A percentile compares a stretch with the other conserved stretches of the same genome.
Conservation (phyloP, 1,284 basidiomycete genomes). For the Irpex sp. region DNA sequence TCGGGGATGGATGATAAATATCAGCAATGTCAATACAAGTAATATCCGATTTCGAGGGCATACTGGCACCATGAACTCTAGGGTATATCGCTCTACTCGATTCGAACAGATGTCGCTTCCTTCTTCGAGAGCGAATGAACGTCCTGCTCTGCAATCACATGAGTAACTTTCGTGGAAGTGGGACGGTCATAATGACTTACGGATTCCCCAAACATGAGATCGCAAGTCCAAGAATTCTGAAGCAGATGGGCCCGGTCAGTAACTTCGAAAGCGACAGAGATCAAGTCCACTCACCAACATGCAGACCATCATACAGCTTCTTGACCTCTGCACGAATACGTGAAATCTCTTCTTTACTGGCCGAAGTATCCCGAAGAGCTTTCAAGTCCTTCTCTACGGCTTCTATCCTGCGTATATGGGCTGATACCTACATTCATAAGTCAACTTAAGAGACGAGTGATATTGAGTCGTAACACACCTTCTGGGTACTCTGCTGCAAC, state of each 20-base stretch:
- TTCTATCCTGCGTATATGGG: constrained; percentile 82
- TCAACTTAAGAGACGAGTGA: not conserved
- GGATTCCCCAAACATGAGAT: constrained; percentile 80
- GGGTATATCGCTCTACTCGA: constrained; percentile 21
- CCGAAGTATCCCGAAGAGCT: constrained; percentile 60
- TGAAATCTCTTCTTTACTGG: constrained; percentile 77
- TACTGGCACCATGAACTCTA: not conserved
- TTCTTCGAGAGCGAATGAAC: constrained; percentile 72
- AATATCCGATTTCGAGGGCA: not conserved
- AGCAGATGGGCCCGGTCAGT: not conserved
- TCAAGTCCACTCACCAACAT: constrained; percentile 53
- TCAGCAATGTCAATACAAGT: not conserved
- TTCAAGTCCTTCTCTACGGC: constrained; percentile 87
- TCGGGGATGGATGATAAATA: not conserved
- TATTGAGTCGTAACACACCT: constrained; percentile 41
- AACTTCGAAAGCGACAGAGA: not conserved
- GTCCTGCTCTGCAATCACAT: constrained; percentile 62
- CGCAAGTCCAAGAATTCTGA: constrained; percentile 72
- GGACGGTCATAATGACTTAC: constrained; percentile 44
- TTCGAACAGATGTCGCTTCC: constrained; percentile 52
- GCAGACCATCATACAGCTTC: constrained; percentile 79
- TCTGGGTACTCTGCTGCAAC: constrained; percentile 78
- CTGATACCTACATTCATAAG: constrained; percentile 59
- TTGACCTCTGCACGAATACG: constrained; percentile 77
- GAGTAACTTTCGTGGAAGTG: constrained; percentile 12